phyloP scores from a whole-genome alignment of 2,329 filamentous ascomycete species.

The Alternaria sp. region DNA sequence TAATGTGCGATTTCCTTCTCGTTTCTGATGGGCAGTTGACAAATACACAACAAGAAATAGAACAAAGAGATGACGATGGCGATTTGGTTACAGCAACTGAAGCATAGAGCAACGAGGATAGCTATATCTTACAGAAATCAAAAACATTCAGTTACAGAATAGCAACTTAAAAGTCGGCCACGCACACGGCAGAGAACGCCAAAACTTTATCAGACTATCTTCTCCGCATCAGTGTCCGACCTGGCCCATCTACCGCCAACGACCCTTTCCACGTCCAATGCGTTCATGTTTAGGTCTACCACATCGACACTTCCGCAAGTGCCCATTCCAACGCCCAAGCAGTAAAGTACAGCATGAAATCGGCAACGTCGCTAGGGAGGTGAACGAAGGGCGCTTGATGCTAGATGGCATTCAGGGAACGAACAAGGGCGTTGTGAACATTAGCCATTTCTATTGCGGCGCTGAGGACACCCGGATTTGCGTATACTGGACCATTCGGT shows the following conservation, averaged over 20 bases:
- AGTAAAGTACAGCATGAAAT: slow-evolving; percentile 43
- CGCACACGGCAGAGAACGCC: too few species aligned
- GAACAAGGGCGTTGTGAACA: slow-evolving; percentile 50
- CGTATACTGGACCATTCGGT: slow-evolving; percentile 18
- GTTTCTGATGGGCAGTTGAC: slow-evolving; percentile 8
- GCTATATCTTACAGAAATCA: not conserved
- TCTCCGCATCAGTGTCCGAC: not conserved
- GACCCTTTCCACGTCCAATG: not conserved
- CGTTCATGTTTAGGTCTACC: not conserved
- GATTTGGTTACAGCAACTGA: not conserved
- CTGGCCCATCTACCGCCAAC: not conserved
- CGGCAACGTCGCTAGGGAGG: slow-evolving; percentile 31
- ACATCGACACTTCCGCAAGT: not conserved
- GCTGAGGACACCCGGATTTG: slow-evolving; percentile 46
- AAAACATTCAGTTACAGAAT: not conserved
- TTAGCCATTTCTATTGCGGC: slow-evolving; percentile 47
- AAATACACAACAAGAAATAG: not conserved
- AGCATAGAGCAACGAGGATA: not conserved
- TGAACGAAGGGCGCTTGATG: slow-evolving; percentile 41
- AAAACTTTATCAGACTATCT: not conserved
- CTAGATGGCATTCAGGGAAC: slow-evolving; percentile 51
- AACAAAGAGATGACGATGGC: not conserved
- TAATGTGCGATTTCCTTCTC: slow-evolving; percentile 48
- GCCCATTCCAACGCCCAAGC: slow-evolving; percentile 34
- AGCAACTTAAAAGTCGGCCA: not conserved